These are phyloP conservation scores for Mycena filopes DNA, from an alignment of 768 basidiomycete species.

Conservation along the genomic window DNA sequence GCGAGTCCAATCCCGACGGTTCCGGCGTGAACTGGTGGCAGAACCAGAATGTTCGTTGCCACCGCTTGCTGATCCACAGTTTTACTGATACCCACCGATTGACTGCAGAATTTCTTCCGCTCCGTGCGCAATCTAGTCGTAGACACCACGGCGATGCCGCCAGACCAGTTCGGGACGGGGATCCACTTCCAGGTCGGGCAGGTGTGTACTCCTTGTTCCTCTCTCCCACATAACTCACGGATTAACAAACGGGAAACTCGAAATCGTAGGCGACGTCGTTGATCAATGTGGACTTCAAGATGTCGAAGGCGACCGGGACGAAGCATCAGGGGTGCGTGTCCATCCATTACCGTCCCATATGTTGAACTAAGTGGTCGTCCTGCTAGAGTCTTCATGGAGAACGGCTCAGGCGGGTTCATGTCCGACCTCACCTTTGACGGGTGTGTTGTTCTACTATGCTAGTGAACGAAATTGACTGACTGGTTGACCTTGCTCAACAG, in stretches of 20 bases:
- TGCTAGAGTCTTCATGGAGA: slow-evolving; percentile 57
- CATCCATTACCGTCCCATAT: background rate
- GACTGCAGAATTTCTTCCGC: slow-evolving; percentile 41
- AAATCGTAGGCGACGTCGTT: slow-evolving; percentile 49
- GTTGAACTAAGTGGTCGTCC: background rate
- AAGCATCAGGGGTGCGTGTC: slow-evolving; percentile 45
- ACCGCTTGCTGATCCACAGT: too few relatives aligned
- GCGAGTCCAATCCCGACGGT: background rate
- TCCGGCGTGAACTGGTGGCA: slow-evolving; percentile 24
- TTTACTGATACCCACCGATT: too few relatives aligned
- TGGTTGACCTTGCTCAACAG: background rate
- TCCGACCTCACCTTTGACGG: slow-evolving; percentile 25
- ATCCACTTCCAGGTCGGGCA: slow-evolving; percentile 60
- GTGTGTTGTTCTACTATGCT: background rate
- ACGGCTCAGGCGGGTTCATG: slow-evolving; percentile 60
- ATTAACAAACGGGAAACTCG: background rate
- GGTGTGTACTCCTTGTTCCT: background rate
- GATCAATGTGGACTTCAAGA: slow-evolving; percentile 51
- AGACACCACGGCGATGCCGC: slow-evolving; percentile 48
- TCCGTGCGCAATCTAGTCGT: slow-evolving; percentile 57
- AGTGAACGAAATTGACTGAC: background rate
- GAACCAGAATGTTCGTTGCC: slow-evolving; percentile 20
- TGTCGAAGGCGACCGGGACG: slow-evolving; percentile 47
- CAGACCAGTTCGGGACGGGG: slow-evolving; percentile 45
- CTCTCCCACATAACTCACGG: background rate